phyloP scores from a whole-genome alignment of 495 filamentous ascomycete genomes.

The Parmelia sp. region DNA sequence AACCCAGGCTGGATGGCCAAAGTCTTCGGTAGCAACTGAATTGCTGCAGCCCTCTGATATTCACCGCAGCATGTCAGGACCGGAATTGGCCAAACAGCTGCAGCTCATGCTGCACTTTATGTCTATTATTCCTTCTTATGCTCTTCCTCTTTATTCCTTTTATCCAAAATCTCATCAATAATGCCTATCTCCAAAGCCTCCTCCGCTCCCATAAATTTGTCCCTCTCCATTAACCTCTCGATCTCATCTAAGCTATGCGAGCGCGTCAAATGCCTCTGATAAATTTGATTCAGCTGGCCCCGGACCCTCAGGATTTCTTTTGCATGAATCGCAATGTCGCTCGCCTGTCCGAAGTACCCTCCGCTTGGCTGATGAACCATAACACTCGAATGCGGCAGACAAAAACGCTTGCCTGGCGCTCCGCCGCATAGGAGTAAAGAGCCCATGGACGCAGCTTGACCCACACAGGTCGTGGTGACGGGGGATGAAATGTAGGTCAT shows the following conservation, averaged over 20 bases:
- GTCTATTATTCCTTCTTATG: slow-evolving; percentile 8
- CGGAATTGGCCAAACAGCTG: neutral
- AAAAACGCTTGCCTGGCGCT: slow-evolving; percentile 75
- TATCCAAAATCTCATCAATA: slow-evolving; percentile 78
- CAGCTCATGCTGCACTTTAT: neutral
- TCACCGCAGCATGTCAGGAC: neutral
- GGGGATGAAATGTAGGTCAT: slow-evolving; percentile 95
- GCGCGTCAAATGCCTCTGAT: slow-evolving; percentile 76
- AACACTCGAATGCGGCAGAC: slow-evolving; percentile 82
- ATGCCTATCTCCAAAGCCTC: slow-evolving; percentile 88
- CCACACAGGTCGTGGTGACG: slow-evolving; percentile 89
- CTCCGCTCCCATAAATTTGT: slow-evolving; percentile 84
- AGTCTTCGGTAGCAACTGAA: neutral
- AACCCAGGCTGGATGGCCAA: too few species aligned
- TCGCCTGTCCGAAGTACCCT: slow-evolving; percentile 83
- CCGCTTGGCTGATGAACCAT: slow-evolving; percentile 97
- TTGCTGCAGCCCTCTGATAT: neutral
- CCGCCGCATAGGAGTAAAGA: slow-evolving; percentile 83
- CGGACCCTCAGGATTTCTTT: slow-evolving; percentile 90
- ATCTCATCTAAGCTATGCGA: slow-evolving; percentile 68
- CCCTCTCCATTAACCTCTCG: slow-evolving; percentile 91
- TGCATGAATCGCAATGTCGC: slow-evolving; percentile 92
- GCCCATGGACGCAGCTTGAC: slow-evolving; percentile 93
- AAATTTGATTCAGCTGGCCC: slow-evolving; percentile 82
- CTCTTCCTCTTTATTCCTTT: slow-evolving; percentile 42